Base-by-base conservation (phyloP, 2,329 filamentous ascomycete species). In the Aureobasidium sp. region DNA sequence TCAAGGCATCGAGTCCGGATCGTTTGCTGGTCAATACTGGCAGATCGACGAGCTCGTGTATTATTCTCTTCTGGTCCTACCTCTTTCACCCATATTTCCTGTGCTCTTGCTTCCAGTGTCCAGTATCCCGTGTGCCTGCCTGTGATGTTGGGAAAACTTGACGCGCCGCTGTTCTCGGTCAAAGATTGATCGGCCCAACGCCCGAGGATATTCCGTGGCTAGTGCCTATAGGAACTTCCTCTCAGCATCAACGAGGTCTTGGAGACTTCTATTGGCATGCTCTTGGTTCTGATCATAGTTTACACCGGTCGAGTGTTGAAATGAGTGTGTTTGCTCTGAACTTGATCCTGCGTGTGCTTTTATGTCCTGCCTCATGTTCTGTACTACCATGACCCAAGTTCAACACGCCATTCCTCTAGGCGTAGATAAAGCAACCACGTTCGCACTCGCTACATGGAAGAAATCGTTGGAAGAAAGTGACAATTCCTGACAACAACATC, bases 1-100 rank as follows among this genome's bases (percentile, higher is more conserved):
- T 42, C 22, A 58, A 12, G n/a, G 5, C 54, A 39, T 42, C 54
- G 40, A 31, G 54, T 22, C n/a, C 42, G 29, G 31, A 33, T 12
- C 31, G 19, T 39, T 19, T 39, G 54, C 54, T 58, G 42, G 42
- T 45, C 22, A 5, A 39, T 58, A 27, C 53, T 39, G 52, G 52
- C 56, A 59, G 27, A 52, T 58, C 14, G 42, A 27, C 54, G 27
- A 22, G 42, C 42, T 42, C 33, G 19, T 60, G 57, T 48, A 50
- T 60, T 48, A 42, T 40, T 60, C 31, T 60, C 47, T 40, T 42
- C 42, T 17, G 22, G 50, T 17, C 14, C 14, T 19, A 19, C 1
- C n/a, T 37, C 56, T 60, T 47, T 22, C 44, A 50, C 44, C 19
- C 33, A 4, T 22, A 3, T 14, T 22, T 45, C 17, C 47, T 8